Percentiles rank a stretch among this genome's conserved stretches.
These are phyloP conservation scores for Starmerella bacillaris DNA, from an alignment of 805 yeast genomes.

Conservation along the genomic window DNA sequence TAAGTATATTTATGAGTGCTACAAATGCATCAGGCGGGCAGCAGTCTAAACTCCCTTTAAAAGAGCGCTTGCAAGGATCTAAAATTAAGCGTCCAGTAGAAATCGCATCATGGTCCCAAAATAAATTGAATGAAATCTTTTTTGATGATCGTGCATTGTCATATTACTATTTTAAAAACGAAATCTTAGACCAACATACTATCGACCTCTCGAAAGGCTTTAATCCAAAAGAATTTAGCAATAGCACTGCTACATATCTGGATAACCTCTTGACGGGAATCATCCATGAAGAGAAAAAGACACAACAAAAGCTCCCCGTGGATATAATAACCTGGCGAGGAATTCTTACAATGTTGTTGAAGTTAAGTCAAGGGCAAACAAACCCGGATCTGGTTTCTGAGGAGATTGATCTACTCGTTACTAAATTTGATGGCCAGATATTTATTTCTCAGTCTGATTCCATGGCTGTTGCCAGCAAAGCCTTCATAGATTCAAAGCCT, in stretches of 20 bases:
- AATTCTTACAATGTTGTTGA: slow-evolving; percentile 52
- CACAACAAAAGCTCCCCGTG: slow-evolving; percentile 30
- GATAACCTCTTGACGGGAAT: slow-evolving; percentile 41
- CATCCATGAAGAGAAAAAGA: slow-evolving; percentile 35
- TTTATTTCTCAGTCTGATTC: slow-evolving; percentile 25
- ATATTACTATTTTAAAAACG: slow-evolving; percentile 72
- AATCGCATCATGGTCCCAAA: slow-evolving; percentile 39
- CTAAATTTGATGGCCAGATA: slow-evolving; percentile 43
- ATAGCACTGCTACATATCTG: slow-evolving; percentile 30
- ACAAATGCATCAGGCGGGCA: too few species aligned
- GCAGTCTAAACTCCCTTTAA: slow-evolving; percentile 15
- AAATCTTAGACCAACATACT: slow-evolving; percentile 36
- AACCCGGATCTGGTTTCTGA: slow-evolving; percentile 24
- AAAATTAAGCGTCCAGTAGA: slow-evolving; percentile 78
- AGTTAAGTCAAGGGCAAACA: slow-evolving; percentile 37
- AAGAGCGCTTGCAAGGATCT: slow-evolving; percentile 25
- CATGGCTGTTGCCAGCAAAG: slow-evolving; percentile 2
- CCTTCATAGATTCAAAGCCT: slow-evolving; percentile 11
- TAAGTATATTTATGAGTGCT: too few species aligned
- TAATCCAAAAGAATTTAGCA: slow-evolving; percentile 33
- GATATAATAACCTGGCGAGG: slow-evolving; percentile 79
- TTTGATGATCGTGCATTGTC: slow-evolving; percentile 35
- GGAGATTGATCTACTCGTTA: slow-evolving; percentile 42
- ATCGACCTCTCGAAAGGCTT: slow-evolving; percentile 45
- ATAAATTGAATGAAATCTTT: slow-evolving; percentile 31